Conservation (phyloP, 2,329 filamentous ascomycete genomes). For the Elsinoe necatrix region DNA sequence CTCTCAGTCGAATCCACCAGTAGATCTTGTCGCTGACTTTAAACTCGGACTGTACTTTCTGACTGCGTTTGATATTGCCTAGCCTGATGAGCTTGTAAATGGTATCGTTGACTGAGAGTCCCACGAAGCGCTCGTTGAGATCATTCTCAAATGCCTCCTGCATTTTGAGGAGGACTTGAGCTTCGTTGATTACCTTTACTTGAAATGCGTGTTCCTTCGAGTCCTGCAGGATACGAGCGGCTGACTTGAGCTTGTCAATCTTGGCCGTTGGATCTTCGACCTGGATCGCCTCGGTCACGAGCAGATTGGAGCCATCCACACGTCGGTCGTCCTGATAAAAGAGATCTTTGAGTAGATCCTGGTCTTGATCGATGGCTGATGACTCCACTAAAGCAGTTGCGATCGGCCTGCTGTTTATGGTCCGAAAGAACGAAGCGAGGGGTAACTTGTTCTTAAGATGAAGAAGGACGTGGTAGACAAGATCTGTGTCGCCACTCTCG, state of each 20-base stretch:
- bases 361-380: slow-evolving; percentile 69
- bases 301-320: slow-evolving; percentile 77
- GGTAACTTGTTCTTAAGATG: slow-evolving; percentile 86
- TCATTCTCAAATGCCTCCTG: slow-evolving; percentile 85
- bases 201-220: slow-evolving; percentile 72
- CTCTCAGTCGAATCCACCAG: slow-evolving; percentile 80
- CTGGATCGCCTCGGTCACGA: slow-evolving; percentile 72
- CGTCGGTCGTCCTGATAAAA: slow-evolving; percentile 96
- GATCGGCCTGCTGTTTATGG: slow-evolving; percentile 74
- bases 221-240: slow-evolving; percentile 73
- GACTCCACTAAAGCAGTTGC: slow-evolving; percentile 87
- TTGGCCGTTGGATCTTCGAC: slow-evolving; percentile 62
- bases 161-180: slow-evolving; percentile 67
- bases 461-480: slow-evolving; percentile 81
- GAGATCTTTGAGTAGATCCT: slow-evolving; percentile 79
- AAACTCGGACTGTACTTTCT: slow-evolving; percentile 85
- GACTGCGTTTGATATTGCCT: slow-evolving; percentile 75
- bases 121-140: slow-evolving; percentile 58
- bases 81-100: slow-evolving; percentile 78
- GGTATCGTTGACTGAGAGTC: slow-evolving; percentile 83
- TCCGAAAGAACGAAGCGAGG: slow-evolving; percentile 82
- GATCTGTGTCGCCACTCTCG: slow-evolving; percentile 87
- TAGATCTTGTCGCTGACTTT: slow-evolving; percentile 83
- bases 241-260: slow-evolving; percentile 80
- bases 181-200: slow-evolving; percentile 68